Percentiles rank a stretch among this genome's conserved stretches.
Conservation (phyloP, 768 basidiomycete genomes). For the Calvatia gigantea region DNA sequence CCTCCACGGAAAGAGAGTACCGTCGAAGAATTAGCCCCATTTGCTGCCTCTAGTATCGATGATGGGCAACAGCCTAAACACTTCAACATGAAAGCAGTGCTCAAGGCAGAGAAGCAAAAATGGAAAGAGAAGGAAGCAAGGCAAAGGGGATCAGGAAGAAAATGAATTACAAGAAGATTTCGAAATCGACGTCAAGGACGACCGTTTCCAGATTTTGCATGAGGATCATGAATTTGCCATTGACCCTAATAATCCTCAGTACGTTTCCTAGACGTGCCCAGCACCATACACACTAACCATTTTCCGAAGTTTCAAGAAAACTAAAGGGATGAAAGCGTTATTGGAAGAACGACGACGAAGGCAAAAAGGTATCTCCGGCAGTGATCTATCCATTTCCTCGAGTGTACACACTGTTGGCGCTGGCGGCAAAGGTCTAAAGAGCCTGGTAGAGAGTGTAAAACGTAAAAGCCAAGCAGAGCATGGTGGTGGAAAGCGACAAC, state of each 20-base stretch:
- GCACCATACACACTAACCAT: constrained; percentile 9
- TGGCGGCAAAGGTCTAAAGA: constrained; percentile 44
- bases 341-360: constrained; percentile 79
- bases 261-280: constrained; percentile 27
- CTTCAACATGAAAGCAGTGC: constrained; percentile 86
- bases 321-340: constrained; percentile 83
- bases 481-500: constrained; percentile 38
- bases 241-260: constrained; percentile 96
- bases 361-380: constrained; percentile 21
- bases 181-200: constrained; percentile 78
- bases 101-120: constrained; percentile 81
- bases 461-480: constrained; percentile 51
- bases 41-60: constrained; percentile 54
- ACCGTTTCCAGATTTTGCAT: constrained; percentile 83
- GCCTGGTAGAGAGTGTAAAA: constrained; percentile 84
- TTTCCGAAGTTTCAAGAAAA: constrained; percentile 78
- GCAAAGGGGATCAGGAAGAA: constrained; percentile 36
- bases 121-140: constrained; percentile 37
- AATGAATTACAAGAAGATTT: constrained; percentile 82
- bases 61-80: constrained; percentile 57
- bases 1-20: constrained; percentile 42
- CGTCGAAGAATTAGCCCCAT: constrained; percentile 61
- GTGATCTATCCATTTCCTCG: constrained; percentile 14
- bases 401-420: constrained; percentile 9
- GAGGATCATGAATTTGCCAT: constrained; percentile 93